These are phyloP conservation scores for Pichia nanzhaoensis DNA, from an alignment of 805 yeast genomes.

Conservation along the genomic window DNA sequence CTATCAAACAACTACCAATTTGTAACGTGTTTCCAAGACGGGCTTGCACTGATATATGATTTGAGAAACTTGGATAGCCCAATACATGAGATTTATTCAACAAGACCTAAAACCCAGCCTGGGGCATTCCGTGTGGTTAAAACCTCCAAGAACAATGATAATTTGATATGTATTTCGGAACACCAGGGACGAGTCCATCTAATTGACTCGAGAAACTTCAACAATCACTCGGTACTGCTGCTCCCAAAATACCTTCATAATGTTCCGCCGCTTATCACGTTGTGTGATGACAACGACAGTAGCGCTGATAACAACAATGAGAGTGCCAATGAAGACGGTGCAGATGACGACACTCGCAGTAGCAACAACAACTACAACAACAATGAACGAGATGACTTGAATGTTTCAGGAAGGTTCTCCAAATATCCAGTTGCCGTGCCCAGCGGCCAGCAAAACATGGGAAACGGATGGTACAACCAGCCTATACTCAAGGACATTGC, in stretches of 20 bases:
- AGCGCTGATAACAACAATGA: neutral
- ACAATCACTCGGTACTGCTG: slow-evolving; percentile 69
- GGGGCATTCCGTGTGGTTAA: slow-evolving; percentile 38
- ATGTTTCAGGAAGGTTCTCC: neutral
- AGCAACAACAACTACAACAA: too few species aligned
- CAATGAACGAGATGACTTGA: neutral
- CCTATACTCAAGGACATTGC: slow-evolving; percentile 27
- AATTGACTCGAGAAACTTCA: slow-evolving; percentile 67
- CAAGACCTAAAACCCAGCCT: slow-evolving; percentile 44
- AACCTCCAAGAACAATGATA: slow-evolving; percentile 63
- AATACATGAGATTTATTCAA: slow-evolving; percentile 48
- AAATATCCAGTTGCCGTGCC: slow-evolving; percentile 9
- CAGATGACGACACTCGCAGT: neutral
- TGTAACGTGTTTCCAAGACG: slow-evolving; percentile 82
- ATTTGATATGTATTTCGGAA: slow-evolving; percentile 69
- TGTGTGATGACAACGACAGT: neutral
- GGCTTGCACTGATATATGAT: slow-evolving; percentile 72
- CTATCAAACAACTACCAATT: slow-evolving; percentile 69
- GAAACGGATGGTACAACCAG: slow-evolving; percentile 17
- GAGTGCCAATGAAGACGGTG: neutral
- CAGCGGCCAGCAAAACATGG: neutral
- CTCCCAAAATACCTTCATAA: slow-evolving; percentile 38
- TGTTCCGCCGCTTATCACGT: slow-evolving; percentile 2
- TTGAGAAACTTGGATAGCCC: slow-evolving; percentile 54
- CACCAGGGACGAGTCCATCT: slow-evolving; percentile 85